phyloP scores from a whole-genome alignment of 306 rosid species.

The Cucurbita argyrosperma region DNA sequence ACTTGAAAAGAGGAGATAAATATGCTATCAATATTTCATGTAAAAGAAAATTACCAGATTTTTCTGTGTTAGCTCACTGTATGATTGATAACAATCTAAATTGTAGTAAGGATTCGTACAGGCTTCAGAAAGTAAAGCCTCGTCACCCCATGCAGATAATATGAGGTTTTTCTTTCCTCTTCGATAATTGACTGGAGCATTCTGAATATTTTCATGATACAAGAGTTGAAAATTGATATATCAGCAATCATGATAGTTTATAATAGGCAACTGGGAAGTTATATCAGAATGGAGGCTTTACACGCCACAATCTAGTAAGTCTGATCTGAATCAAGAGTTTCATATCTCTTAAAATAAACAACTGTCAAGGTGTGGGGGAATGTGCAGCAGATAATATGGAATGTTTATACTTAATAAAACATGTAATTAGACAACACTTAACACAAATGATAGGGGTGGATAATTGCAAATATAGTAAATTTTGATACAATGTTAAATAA shows the following conservation, averaged over 20 bases:
- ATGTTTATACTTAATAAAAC: background rate
- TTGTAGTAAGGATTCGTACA: slow-evolving; percentile 46
- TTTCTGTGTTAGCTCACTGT: slow-evolving; percentile 61
- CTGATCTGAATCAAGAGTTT: background rate
- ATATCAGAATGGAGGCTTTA: background rate
- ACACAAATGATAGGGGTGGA: background rate
- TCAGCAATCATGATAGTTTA: background rate
- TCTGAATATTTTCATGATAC: slow-evolving; percentile 28
- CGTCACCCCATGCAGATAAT: slow-evolving; percentile 89
- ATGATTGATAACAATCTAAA: slow-evolving; percentile 42
- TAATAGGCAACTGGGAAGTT: background rate
- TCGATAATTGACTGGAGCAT: slow-evolving; percentile 46
- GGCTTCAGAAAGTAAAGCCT: slow-evolving; percentile 64
- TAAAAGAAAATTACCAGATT: slow-evolving; percentile 45
- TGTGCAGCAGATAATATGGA: background rate
- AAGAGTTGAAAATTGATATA: slow-evolving; percentile 12
- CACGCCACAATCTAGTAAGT: background rate
- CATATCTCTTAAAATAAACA: background rate
- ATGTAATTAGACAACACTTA: background rate
- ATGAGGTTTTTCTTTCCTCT: slow-evolving; percentile 88
- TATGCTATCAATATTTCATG: slow-evolving; percentile 3
- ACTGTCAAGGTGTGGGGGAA: background rate
- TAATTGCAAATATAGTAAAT: background rate
- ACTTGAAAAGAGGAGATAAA: background rate
- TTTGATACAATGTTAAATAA: background rate